Evolutionary conservation across 2,329 filamentous ascomycete genomes (phyloP).

Genomic region (Helotiales sp.): DNA sequence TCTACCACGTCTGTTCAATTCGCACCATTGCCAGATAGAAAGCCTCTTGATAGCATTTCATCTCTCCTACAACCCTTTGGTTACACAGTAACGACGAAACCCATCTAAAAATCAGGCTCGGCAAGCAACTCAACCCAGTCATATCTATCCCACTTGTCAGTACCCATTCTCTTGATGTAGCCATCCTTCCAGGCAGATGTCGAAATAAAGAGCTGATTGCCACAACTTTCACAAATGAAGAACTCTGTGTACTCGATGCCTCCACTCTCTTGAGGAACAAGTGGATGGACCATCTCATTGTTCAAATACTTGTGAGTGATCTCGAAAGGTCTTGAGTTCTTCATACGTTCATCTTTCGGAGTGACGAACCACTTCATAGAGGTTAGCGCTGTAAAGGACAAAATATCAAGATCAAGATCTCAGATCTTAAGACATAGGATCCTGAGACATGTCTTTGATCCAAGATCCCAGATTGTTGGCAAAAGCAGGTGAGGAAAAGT

Average conservation of each 20-base stretch:
- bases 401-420: no score
- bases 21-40: no score
- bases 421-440: no score
- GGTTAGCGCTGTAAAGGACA: no score
- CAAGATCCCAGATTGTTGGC: no score
- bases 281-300: background rate
- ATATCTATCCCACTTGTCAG: constrained; percentile 7
- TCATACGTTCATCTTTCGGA: background rate
- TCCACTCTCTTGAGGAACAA: background rate
- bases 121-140: constrained; percentile 11
- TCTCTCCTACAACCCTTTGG: no score
- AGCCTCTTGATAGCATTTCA: no score
- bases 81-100: no score
- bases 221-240: constrained; percentile 15
- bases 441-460: no score
- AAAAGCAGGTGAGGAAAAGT: no score
- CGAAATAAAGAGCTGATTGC: constrained; percentile 7
- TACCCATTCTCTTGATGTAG: background rate
- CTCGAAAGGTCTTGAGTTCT: constrained; percentile 11
- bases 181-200: constrained; percentile 10
- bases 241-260: constrained; percentile 9
- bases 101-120: background rate
- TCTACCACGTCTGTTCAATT: no score
- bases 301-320: background rate
- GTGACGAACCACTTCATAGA: constrained; percentile 15